phyloP scores from a whole-genome alignment of 2,329 filamentous ascomycete species.

The Trichoderma sp. region DNA sequence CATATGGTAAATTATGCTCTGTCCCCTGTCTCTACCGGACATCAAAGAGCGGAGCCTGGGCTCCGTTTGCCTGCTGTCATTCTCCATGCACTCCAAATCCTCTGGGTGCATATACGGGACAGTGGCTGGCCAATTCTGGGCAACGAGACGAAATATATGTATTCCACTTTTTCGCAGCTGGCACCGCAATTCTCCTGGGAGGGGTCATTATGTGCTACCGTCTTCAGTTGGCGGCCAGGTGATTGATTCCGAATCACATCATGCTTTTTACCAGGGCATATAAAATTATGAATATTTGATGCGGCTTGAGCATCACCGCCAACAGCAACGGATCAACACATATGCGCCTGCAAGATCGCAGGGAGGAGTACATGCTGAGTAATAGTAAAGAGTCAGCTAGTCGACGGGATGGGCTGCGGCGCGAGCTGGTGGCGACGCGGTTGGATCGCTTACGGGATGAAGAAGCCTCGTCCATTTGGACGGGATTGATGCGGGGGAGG shows the following conservation, averaged over 20 bases:
- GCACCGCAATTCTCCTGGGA: not conserved
- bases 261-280: not conserved
- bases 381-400: not conserved
- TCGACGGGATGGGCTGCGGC: slow-evolving; percentile 3
- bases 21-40: not conserved
- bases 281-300: not conserved
- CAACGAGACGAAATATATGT: not conserved
- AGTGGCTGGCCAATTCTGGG: slow-evolving; percentile 4
- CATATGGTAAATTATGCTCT: not conserved
- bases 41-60: slow-evolving; percentile 3
- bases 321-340: not conserved
- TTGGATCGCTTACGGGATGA: slow-evolving; percentile 27
- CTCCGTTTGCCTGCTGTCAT: not conserved
- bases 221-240: not conserved
- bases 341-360: slow-evolving; percentile 14
- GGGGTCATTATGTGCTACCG: not conserved
- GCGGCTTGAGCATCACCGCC: not conserved
- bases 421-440: slow-evolving; percentile 14
- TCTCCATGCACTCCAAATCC: slow-evolving; percentile 9
- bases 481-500: slow-evolving; percentile 29
- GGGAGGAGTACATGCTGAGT: slow-evolving; percentile 7
- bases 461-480: slow-evolving; percentile 24
- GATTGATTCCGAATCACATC: not conserved
- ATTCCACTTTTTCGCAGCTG: not conserved
- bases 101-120: slow-evolving; percentile 17